phyloP scores from a whole-genome alignment of 257 asterid species.

The Petrea volubilis region DNA sequence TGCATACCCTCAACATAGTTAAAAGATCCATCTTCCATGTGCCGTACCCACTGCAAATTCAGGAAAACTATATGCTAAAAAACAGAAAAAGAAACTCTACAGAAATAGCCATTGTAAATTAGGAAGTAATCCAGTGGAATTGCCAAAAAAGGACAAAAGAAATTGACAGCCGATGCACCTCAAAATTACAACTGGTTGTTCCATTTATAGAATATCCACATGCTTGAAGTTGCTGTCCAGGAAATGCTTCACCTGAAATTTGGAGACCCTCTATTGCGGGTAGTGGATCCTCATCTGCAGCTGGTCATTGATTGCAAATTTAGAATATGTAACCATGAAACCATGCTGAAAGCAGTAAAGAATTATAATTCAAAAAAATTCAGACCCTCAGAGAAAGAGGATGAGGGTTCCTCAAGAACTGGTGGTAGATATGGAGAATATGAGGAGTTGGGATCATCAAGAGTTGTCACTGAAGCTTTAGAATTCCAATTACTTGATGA shows the following conservation, averaged over 20 bases:
- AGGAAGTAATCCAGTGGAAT: slow-evolving; percentile 26
- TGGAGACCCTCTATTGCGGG: slow-evolving; percentile 97
- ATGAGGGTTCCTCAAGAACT: slow-evolving; percentile 92
- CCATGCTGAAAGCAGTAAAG: slow-evolving; percentile 24
- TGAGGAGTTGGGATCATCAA: slow-evolving; percentile 85
- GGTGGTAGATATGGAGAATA: slow-evolving; percentile 84
- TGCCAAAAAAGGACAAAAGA: slow-evolving; percentile 9
- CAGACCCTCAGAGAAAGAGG: slow-evolving; percentile 94
- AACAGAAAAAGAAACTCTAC: slow-evolving; percentile 18
- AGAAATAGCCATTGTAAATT: slow-evolving; percentile 15
- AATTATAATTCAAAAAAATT: slow-evolving; percentile 23
- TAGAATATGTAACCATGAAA: slow-evolving; percentile 23
- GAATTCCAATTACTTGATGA: slow-evolving; percentile 59
- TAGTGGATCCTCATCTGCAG: slow-evolving; percentile 86
- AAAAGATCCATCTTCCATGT: slow-evolving; percentile 92
- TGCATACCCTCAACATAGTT: slow-evolving; percentile 81
- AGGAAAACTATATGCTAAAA: slow-evolving; percentile 22
- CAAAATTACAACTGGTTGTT: slow-evolving; percentile 98
- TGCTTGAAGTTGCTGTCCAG: slow-evolving; percentile 91
- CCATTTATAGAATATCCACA: slow-evolving; percentile 92
- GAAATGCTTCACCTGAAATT: slow-evolving; percentile 94
- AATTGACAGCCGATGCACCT: slow-evolving; percentile 49
- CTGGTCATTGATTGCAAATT: slow-evolving; percentile 41
- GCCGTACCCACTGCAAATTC: slow-evolving; percentile 94
- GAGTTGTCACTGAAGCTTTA: slow-evolving; percentile 46